Conservation (phyloP, 805 yeast species). For the Kodamaea nitidulidarum region DNA sequence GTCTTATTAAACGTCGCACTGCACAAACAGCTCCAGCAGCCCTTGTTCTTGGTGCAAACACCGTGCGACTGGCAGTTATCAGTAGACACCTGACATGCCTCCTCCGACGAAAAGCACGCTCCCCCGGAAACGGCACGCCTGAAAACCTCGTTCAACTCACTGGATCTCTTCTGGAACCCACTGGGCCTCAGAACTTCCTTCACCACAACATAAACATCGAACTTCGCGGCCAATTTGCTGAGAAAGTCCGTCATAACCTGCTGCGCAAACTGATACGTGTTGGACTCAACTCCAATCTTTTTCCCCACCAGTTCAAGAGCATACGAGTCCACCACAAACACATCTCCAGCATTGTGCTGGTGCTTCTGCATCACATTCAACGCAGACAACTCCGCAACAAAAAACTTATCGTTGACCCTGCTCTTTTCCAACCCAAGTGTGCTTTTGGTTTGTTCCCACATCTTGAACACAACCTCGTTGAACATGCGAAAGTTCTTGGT, state of each 20-base stretch:
- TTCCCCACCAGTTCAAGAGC: conserved; percentile 40
- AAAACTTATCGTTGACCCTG: conserved; percentile 43
- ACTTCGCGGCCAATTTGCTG: conserved; percentile 13
- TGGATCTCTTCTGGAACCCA: conserved; percentile 14
- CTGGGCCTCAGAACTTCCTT: conserved; percentile 8
- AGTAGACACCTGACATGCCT: conserved; percentile 45
- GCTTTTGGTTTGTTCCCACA: conserved; percentile 35
- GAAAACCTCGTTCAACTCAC: conserved; percentile 16
- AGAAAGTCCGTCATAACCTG: conserved; percentile 25
- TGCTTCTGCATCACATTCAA: conserved; percentile 10
- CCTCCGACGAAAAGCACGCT: conserved; percentile 45
- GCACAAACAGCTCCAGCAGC: conserved; percentile 52
- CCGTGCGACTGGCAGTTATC: conserved; percentile 54
- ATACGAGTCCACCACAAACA: conserved; percentile 37
- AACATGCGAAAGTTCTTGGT: conserved; percentile 24
- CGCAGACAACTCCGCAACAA: conserved; percentile 42
- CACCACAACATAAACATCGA: conserved; percentile 19
- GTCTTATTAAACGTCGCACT: conserved; percentile 39
- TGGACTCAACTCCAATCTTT: conserved; percentile 41
- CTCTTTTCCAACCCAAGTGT: conserved; percentile 5
- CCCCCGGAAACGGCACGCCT: conserved; percentile 6
- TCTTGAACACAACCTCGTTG: conserved; percentile 27
- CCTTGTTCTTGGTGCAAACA: conserved; percentile 37
- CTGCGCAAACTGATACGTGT: conserved; percentile 38
- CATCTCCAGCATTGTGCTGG: conserved; percentile 12